Evolutionary conservation across 2,329 filamentous ascomycete species (phyloP).

Genomic region (Diaporthe nobilis): DNA sequence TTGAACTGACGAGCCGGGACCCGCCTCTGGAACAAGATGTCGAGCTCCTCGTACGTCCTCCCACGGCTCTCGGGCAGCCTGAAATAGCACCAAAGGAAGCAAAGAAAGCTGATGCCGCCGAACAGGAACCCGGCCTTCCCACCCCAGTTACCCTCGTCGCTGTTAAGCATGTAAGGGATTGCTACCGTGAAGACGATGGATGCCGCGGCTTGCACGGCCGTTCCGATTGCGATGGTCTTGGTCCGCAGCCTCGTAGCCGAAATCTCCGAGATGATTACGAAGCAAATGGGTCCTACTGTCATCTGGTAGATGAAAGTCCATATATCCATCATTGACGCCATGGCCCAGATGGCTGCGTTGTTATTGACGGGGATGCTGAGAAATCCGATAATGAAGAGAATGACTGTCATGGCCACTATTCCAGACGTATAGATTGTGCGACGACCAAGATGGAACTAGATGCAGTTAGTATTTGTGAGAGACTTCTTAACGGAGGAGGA

Average conservation of each 20-base stretch:
- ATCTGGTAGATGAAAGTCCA: constrained; percentile 60
- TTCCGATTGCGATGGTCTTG: constrained; percentile 61
- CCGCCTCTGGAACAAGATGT: constrained; percentile 65
- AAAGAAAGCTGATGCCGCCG: constrained; percentile 59
- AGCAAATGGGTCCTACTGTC: constrained; percentile 63
- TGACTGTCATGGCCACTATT: constrained; percentile 56
- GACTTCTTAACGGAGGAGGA: too few relatives aligned
- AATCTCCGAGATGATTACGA: constrained; percentile 60
- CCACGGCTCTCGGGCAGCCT: constrained; percentile 70
- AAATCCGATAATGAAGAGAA: constrained; percentile 48
- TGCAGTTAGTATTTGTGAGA: too few relatives aligned
- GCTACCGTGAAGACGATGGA: constrained; percentile 63
- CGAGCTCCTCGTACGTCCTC: constrained; percentile 68
- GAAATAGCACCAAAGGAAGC: constrained; percentile 65
- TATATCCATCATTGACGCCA: constrained; percentile 62
- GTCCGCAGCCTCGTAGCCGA: constrained; percentile 60
- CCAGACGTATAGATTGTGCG: constrained; percentile 62
- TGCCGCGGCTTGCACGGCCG: constrained; percentile 60
- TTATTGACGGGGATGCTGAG: constrained; percentile 3
- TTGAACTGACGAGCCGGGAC: constrained; percentile 59
- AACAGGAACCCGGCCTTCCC: constrained; percentile 64
- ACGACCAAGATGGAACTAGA: constrained; percentile 56
- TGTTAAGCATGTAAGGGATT: constrained; percentile 63
- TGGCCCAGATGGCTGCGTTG: constrained; percentile 55
- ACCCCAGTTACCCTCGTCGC: constrained; percentile 61